These are phyloP conservation scores for Xylariaceae sp. DNA, from an alignment of 2,329 filamentous ascomycete species.

Conservation along the genomic window DNA sequence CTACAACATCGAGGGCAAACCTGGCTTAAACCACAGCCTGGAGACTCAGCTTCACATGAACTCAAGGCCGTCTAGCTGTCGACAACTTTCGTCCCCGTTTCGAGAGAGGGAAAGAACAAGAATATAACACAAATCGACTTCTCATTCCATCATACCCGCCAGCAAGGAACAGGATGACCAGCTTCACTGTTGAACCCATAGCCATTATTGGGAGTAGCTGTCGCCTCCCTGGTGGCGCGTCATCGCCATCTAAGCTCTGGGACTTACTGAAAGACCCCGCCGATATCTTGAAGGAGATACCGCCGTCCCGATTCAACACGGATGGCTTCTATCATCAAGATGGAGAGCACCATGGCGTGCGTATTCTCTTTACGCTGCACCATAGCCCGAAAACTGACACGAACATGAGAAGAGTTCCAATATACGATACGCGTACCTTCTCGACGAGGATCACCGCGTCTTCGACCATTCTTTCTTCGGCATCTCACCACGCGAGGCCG, in stretches of 20 bases:
- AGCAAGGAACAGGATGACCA: no score
- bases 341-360: neutral
- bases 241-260: neutral
- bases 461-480: constrained; percentile 1
- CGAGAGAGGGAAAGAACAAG: no score
- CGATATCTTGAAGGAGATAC: neutral
- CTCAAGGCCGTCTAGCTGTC: no score
- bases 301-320: neutral
- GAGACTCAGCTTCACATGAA: no score
- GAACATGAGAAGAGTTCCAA: neutral
- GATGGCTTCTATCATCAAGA: constrained; percentile 1
- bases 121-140: no score
- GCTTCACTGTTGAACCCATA: no score
- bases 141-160: no score
- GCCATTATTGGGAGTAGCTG: neutral
- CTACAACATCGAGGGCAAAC: no score
- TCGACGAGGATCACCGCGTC: neutral
- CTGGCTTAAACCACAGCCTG: no score
- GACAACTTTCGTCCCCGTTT: no score
- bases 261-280: neutral
- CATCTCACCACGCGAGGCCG: neutral
- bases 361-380: neutral
- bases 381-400: neutral
- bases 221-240: neutral
- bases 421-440: neutral